Conservation (phyloP, 2,329 filamentous ascomycete genomes). For the Aspergillus intermedius region DNA sequence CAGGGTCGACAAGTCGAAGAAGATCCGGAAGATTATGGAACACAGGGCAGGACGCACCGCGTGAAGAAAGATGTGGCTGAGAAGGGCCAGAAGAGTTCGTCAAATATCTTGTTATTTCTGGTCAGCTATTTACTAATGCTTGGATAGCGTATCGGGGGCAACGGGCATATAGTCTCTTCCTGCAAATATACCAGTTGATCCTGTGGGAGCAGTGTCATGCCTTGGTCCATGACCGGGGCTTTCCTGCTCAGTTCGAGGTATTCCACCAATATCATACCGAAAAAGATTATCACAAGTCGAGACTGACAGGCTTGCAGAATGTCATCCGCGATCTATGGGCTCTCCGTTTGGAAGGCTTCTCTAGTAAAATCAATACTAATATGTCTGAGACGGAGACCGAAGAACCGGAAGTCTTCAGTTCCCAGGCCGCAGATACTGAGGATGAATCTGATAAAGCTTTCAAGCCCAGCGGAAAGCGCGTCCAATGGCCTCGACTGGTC, state of each 20-base stretch:
- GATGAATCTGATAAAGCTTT: conserved; percentile 32
- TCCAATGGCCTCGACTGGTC: conserved; percentile 56
- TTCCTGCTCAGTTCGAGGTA: conserved; percentile 69
- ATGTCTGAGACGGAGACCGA: conserved; percentile 23
- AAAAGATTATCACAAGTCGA: conserved; percentile 1
- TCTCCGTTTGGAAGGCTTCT: conserved; percentile 59
- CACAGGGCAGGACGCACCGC: conserved; percentile 51
- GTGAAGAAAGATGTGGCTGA: conserved; percentile 51
- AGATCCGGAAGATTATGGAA: conserved; percentile 65
- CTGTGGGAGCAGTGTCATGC: conserved; percentile 74
- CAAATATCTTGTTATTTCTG: not conserved
- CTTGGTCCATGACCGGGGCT: conserved; percentile 59
- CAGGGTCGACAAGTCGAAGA: conserved; percentile 43
- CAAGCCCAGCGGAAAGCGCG: conserved; percentile 28
- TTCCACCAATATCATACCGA: not conserved
- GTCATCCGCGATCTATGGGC: conserved; percentile 82
- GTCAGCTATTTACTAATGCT: conserved; percentile 40
- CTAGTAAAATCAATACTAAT: conserved; percentile 37
- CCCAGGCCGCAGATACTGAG: conserved; percentile 47
- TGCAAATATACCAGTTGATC: conserved; percentile 78
- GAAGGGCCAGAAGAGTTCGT: conserved; percentile 45
- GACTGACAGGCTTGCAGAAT: conserved; percentile 27
- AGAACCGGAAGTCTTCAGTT: conserved; percentile 50
- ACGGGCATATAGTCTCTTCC: conserved; percentile 67
- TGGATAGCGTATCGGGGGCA: conserved; percentile 51